Evolutionary conservation across 192 early-diverging fungal genomes (phyloP), one percentile per base, ranked within the genome.

Genomic region (Lobulomyces angularis): DNA sequence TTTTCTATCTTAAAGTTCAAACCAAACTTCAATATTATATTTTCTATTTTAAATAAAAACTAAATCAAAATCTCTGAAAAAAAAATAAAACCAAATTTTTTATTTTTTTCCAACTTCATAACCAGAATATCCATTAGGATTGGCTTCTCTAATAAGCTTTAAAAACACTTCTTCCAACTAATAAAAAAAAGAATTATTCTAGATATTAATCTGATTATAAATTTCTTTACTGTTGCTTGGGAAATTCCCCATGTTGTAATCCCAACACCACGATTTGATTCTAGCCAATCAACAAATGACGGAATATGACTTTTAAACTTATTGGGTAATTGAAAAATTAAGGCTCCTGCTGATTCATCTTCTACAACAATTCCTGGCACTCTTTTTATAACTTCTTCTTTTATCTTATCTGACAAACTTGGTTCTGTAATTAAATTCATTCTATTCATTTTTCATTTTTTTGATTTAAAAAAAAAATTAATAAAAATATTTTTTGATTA

Each of bases 161-260:
- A 83, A 61, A 37, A 83, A 83, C n/a, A 79, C 77, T 25, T 83
- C 77, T 53, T 83, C 80, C 21, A 83, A 55, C 37, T 43, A n/a
- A 34, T 1, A 16, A 1, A 11, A 27, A 11, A 11, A 3, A 1
- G 25, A 1, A 19, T 14, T 38, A 3, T 3, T 11, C 25, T 1
- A 22, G 24, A 43, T 32, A 12, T 9, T 43, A 27, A 35, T n/a
- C 8, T 16, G 18, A 28, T 36, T 9, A 27, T 16, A 17, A 27
- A 9, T 11, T 14, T 26, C 8, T 28, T 26, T 9, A 38, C 28
- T 3, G 69, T 69, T 7, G 79, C 78, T 50, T 79, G 72, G 11
- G 62, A 64, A 29, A 83, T 69, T 14, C 78, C 78, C 64, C 77
- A 83, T 14, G 58, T 50, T 43, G 65, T 75, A 21, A 80, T 50